Conservation (phyloP, 352 stramenopile genomes). For the Phytophthora pisi region DNA sequence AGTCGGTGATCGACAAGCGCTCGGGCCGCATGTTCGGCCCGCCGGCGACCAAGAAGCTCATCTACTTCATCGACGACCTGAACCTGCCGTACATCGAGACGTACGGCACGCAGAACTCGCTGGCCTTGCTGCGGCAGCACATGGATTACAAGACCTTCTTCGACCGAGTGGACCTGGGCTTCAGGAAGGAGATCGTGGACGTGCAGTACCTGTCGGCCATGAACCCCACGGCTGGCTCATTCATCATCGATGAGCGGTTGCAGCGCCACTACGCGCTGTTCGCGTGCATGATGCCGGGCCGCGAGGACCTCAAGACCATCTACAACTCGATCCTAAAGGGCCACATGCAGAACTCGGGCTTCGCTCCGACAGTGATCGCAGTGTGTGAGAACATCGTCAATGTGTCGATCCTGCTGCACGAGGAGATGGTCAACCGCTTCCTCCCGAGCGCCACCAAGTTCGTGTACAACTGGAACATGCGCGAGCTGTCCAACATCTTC, state of each 20-base stretch:
- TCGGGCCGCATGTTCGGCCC: constrained; percentile 95
- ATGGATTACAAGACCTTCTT: constrained; percentile 97
- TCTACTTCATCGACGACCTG: constrained; percentile 98
- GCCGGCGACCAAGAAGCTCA: constrained; percentile 94
- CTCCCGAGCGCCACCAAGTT: constrained; percentile 97
- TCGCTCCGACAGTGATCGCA: constrained; percentile 62
- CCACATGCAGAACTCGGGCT: constrained; percentile 91
- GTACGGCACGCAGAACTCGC: constrained; percentile 96
- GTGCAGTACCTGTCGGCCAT: constrained; percentile 97
- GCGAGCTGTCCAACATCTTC: constrained; percentile 97
- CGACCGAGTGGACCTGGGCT: constrained; percentile 94
- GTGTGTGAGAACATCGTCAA: constrained; percentile 90
- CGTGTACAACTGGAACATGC: constrained; percentile 99
- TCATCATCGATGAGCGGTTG: constrained; percentile 96
- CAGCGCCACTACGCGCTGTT: constrained; percentile 97
- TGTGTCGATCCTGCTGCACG: constrained; percentile 90
- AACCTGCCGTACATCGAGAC: constrained; percentile 97
- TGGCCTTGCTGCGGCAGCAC: constrained; percentile 95
- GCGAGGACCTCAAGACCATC: constrained; percentile 95
- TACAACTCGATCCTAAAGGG: constrained; percentile 96
- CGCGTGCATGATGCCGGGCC: constrained; percentile 94
- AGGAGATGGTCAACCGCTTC: constrained; percentile 94
- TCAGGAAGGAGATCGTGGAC: constrained; percentile 97
- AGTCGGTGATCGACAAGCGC: constrained; percentile 97
- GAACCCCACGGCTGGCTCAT: constrained; percentile 97